Base-by-base conservation (phyloP, 2,329 filamentous ascomycete species). In the Didymellaceae sp. region DNA sequence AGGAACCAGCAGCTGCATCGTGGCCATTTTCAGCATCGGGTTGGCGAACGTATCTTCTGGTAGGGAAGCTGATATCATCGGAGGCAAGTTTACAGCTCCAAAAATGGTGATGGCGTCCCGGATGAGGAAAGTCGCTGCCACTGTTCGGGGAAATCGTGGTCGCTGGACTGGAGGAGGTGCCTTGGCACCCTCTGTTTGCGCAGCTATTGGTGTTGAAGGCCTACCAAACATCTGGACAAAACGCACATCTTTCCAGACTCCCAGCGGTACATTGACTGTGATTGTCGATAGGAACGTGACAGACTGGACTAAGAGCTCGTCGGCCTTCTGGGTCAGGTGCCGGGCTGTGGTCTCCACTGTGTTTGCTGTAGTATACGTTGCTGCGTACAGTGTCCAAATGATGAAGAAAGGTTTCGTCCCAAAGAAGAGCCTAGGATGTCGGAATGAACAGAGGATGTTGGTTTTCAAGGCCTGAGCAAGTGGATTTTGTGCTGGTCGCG, bases 61-160 rank as follows among this genome's bases (percentile, higher is more conserved):
- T 13, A 65, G 37, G 10, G 54, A 30, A 6, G 51, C 33, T 2
- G 62, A 55, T 25, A 69, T 32, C 37, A 65, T 59, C 4, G 62
- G 58, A 5, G 66, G 60, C n/a, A 70, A 32, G 7, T 59, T 68
- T 31, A 69, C 60, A 5, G 65, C 67, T 34, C 63, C 67, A 18
- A 67, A 62, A 32, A 70, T 64, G n/a, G 66, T 68, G 33, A 67
- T 55, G 4, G 63, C 60, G 39, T 68, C 67, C 37, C 66, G 65
- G 16, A 64, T 42, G 26, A 67, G 62, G 43, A 67, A 70, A 10
- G 63, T 61, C 11, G 63, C 52, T 25, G 54, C 59, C 1, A 64
- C 61, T 13, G 55, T 52, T 21, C 33, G 42, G 2, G 56, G 57
- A 37, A 63, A 58, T 22, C 32, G 60, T 18, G 40, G 16, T 48